Conservation (phyloP, 2,329 filamentous ascomycete species). For the Apiospora sp. region DNA sequence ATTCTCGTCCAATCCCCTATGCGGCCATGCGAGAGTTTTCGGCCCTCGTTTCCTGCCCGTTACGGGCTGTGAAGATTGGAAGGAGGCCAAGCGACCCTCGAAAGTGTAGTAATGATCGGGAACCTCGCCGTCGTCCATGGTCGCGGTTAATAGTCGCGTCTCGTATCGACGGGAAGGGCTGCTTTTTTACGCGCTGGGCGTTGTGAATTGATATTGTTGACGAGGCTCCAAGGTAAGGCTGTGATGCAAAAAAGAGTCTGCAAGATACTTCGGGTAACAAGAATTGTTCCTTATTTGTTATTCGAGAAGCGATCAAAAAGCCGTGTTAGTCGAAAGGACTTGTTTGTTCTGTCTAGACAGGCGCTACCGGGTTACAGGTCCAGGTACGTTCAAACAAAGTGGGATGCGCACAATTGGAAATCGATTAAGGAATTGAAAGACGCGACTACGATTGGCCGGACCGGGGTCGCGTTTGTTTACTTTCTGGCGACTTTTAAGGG, state of each 20-base stretch:
- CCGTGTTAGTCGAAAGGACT: not conserved
- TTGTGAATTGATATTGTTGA: not conserved
- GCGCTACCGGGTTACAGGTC: constrained; percentile 18
- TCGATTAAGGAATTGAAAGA: constrained; percentile 18
- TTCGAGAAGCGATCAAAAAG: constrained; percentile 6
- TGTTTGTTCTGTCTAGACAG: constrained; percentile 4
- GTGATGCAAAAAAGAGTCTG: not conserved
- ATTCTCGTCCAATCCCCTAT: constrained; percentile 70
- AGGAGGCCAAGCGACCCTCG: constrained; percentile 82
- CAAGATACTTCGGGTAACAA: not conserved
- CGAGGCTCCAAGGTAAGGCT: not conserved
- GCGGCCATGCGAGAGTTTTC: constrained; percentile 78
- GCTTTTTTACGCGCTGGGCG: not conserved
- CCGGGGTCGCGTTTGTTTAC: constrained; percentile 23
- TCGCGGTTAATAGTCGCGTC: not conserved
- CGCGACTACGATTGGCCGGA: constrained; percentile 17
- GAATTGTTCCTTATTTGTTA: not conserved
- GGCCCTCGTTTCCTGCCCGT: constrained; percentile 66
- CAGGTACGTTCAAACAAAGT: constrained; percentile 13
- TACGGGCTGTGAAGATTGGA: constrained; percentile 69
- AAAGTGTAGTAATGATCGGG: constrained; percentile 66
- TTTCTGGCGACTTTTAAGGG: constrained; percentile 1
- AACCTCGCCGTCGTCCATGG: constrained; percentile 42
- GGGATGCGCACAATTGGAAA: constrained; percentile 12
- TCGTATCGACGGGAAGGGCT: not conserved